Evolutionary conservation across 345 rosid genomes (phyloP).

Genomic region (Bruguiera parviflora): DNA sequence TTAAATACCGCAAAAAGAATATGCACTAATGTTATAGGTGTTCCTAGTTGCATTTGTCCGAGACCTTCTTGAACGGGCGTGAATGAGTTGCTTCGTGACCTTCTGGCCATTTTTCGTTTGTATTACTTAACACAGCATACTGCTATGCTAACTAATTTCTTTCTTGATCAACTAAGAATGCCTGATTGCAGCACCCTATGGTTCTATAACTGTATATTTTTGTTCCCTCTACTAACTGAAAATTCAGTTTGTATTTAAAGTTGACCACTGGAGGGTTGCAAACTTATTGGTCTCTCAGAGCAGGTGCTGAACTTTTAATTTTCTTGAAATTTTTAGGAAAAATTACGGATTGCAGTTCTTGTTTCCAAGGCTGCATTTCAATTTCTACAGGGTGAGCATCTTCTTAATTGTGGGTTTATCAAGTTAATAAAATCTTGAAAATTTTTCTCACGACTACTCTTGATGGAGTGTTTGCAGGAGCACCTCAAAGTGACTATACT

Average conservation of each 20-base stretch:
- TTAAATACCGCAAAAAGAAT: too few species aligned
- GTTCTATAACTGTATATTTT: too few species aligned
- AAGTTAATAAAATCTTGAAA: not conserved
- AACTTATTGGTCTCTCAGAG: not conserved
- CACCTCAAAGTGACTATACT: slow-evolving; percentile 61
- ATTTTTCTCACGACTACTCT: not conserved
- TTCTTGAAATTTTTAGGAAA: slow-evolving; percentile 51
- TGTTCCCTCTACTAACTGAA: too few species aligned
- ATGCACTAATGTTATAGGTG: too few species aligned
- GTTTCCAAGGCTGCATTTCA: slow-evolving; percentile 94
- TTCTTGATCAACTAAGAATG: too few species aligned
- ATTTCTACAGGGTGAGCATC: slow-evolving; percentile 59
- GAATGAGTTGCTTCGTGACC: too few species aligned
- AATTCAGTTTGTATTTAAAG: not conserved
- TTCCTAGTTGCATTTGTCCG: too few species aligned
- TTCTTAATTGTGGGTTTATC: not conserved
- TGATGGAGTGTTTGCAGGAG: slow-evolving; percentile 42
- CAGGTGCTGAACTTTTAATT: not conserved
- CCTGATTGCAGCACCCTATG: too few species aligned
- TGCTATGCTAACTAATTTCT: too few species aligned
- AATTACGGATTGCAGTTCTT: slow-evolving; percentile 77
- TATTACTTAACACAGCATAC: too few species aligned
- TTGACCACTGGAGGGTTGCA: not conserved
- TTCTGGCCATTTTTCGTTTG: too few species aligned
- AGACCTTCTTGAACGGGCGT: too few species aligned